phyloP scores from a whole-genome alignment of 108 stramenopile species.

The Epithemia pelagica region DNA sequence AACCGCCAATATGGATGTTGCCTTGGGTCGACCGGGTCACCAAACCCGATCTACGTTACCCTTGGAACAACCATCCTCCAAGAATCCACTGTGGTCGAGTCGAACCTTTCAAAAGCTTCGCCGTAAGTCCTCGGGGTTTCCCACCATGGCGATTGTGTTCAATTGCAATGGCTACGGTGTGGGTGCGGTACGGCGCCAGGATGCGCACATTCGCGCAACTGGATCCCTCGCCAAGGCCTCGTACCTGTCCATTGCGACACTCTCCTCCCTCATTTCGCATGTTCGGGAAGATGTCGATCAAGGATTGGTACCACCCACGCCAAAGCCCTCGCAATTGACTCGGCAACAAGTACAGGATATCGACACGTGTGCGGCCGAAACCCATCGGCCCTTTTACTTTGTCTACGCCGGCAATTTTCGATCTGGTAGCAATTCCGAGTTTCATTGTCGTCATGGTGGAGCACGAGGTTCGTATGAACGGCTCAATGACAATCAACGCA shows the following conservation, averaged over 20 bases:
- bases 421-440: not conserved
- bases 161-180: slow-evolving; percentile 5
- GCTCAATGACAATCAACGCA: not conserved
- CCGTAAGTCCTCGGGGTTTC: too few species aligned
- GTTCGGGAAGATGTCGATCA: not conserved
- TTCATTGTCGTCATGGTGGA: not conserved
- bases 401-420: too few species aligned
- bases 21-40: slow-evolving; percentile 12
- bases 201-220: not conserved
- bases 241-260: too few species aligned
- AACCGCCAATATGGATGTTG: slow-evolving; percentile 3
- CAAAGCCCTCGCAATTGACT: not conserved
- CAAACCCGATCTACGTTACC: too few species aligned
- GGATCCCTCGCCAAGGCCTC: not conserved
- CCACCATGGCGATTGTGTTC: slow-evolving; percentile 1
- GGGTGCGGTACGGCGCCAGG: too few species aligned
- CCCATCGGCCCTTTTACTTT: not conserved
- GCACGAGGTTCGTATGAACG: not conserved
- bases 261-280: too few species aligned
- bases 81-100: not conserved
- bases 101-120: too few species aligned
- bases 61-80: not conserved
- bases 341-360: not conserved
- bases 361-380: not conserved
- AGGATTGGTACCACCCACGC: slow-evolving; percentile 17